phyloP scores from a whole-genome alignment of 2,329 filamentous ascomycete genomes.

The Tolypocladium paradoxum region DNA sequence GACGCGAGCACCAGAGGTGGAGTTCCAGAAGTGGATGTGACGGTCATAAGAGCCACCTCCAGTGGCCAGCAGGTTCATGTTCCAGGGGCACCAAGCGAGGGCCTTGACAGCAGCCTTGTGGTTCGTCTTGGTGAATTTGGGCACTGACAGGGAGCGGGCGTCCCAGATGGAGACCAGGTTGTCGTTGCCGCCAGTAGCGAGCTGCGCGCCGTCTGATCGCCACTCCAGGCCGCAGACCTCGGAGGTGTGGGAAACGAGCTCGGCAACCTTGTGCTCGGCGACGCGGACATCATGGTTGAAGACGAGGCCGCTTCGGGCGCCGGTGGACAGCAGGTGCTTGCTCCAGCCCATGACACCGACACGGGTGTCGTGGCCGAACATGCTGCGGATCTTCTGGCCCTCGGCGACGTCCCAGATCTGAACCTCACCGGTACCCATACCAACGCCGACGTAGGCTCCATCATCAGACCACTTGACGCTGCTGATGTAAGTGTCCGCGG shows the following conservation, averaged over 20 bases:
- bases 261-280: constrained; percentile 94
- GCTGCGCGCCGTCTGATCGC: constrained; percentile 91
- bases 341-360: constrained; percentile 99
- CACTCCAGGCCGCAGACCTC: constrained; percentile 98
- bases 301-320: constrained; percentile 86
- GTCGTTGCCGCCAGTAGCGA: constrained; percentile 96
- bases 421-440: constrained; percentile 88
- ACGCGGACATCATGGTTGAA: constrained; percentile 98
- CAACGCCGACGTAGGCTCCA: constrained; percentile 90
- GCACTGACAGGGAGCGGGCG: constrained; percentile 80
- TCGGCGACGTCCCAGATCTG: constrained; percentile 99
- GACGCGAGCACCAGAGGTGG: constrained; percentile 89
- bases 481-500: constrained; percentile 87
- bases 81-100: constrained; percentile 97
- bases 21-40: constrained; percentile 99
- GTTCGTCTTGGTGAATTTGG: constrained; percentile 99
- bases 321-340: constrained; percentile 94
- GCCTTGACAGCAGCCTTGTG: constrained; percentile 98
- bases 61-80: constrained; percentile 91
- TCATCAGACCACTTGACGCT: constrained; percentile 99
- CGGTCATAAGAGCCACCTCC: constrained; percentile 94
- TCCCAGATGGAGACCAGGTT: constrained; percentile 99
- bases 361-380: constrained; percentile 94
- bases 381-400: constrained; percentile 89
- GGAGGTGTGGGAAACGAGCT: constrained; percentile 92